Base-by-base conservation (phyloP, 768 basidiomycete genomes). In the Ramaria sp. region DNA sequence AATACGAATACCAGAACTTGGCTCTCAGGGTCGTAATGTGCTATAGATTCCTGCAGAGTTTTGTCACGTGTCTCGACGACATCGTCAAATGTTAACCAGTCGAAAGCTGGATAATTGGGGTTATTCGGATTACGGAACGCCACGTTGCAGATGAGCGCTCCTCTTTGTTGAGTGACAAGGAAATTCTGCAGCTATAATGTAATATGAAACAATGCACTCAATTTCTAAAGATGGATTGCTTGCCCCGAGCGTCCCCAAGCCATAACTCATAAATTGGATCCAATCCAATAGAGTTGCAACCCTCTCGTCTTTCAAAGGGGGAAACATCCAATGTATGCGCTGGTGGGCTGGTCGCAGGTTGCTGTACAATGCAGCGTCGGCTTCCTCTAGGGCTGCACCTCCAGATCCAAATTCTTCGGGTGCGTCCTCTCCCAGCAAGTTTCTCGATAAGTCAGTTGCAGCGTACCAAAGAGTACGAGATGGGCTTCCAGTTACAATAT, bases 11-110 rank as follows among this genome's bases (percentile, higher is more conserved):
- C 79, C 59, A 88, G 69, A 43, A 80, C 79, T 47, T 83, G 76
- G 4, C 69, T 69, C 27, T 79, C 71, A n/a, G 88, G 88, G 61
- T 89, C 81, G 64, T 86, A 88, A 57, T 78, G 79, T 20, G 79
- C 80, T n/a, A 86, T 82, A 1, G 86, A 88, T 64, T 84, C 84
- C 64, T 91, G 88, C 43, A 90, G 70, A 42, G 74, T 82, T 53
- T 78, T 78, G 67, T 91, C 88, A 70, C 78, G 76, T 10, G 87
- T 84, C 9, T 61, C 63, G 64, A 84, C 85, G 20, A 88, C 69
- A 43, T 83, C 70, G 54, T 78, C 76, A 63, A 86, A 86, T 1
- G 78, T 78, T 24, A 90, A 63, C 82, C 84, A 91, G 65, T 91
- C 88, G 62, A 89, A 84, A 2, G 81, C 82, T 34, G 85, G 85